A percentile compares a stretch with the other conserved stretches of the same genome.
Evolutionary conservation across 208 protist species (phyloP).

Genomic region (Wallacemonas sp.): DNA sequence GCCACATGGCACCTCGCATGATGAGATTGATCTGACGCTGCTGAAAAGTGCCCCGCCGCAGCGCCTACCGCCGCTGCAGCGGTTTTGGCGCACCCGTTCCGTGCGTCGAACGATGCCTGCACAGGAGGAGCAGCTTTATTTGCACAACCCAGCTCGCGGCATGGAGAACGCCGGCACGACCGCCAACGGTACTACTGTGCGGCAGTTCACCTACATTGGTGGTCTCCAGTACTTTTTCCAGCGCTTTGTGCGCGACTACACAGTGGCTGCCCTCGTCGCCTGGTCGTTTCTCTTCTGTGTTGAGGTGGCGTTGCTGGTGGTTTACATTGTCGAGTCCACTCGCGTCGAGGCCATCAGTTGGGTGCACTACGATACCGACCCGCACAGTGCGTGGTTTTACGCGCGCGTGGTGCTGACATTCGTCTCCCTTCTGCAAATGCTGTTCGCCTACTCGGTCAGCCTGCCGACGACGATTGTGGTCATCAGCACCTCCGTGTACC

Average conservation of each 20-base stretch:
- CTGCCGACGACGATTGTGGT: slow-evolving; percentile 72
- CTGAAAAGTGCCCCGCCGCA: slow-evolving; percentile 35
- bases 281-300: slow-evolving; percentile 83
- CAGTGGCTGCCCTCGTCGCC: slow-evolving; percentile 65
- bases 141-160: not conserved
- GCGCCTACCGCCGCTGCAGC: slow-evolving; percentile 37
- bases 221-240: slow-evolving; percentile 81
- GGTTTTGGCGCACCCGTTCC: slow-evolving; percentile 52
- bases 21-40: slow-evolving; percentile 51
- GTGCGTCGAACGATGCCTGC: slow-evolving; percentile 34
- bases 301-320: slow-evolving; percentile 67
- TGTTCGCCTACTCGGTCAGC: slow-evolving; percentile 85
- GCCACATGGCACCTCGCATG: not conserved
- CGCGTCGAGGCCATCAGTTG: slow-evolving; percentile 46
- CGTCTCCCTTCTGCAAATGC: slow-evolving; percentile 73
- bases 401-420: slow-evolving; percentile 64
- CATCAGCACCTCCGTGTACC: slow-evolving; percentile 79
- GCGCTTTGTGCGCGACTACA: slow-evolving; percentile 68
- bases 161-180: not conserved
- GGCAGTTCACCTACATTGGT: slow-evolving; percentile 74
- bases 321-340: slow-evolving; percentile 72
- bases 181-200: not conserved
- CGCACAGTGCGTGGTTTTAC: slow-evolving; percentile 72
- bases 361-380: slow-evolving; percentile 44
- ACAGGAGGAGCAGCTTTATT: slow-evolving; percentile 34